These are phyloP conservation scores for Pythium rishiriense DNA, from an alignment of 352 stramenopile species.

Conservation along the genomic window DNA sequence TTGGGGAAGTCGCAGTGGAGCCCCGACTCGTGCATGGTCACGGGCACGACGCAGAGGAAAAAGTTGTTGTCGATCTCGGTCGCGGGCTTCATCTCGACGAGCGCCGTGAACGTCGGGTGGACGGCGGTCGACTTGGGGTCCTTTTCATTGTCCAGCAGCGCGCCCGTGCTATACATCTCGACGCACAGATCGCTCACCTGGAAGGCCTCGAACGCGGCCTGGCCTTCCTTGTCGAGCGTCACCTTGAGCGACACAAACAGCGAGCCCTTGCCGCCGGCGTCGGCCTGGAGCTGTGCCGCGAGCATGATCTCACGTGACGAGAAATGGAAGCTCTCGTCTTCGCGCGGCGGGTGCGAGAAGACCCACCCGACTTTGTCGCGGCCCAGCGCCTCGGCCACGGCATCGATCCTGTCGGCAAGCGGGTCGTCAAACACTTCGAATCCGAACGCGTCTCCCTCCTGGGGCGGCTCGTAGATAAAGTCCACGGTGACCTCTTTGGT, in stretches of 20 bases:
- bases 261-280: constrained; percentile 92
- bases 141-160: constrained; percentile 83
- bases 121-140: constrained; percentile 93
- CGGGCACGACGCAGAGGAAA: constrained; percentile 96
- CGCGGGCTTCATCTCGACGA: constrained; percentile 95
- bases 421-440: constrained; percentile 94
- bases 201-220: constrained; percentile 96
- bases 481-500: constrained; percentile 91
- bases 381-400: constrained; percentile 86
- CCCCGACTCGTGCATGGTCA: constrained; percentile 92
- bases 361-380: constrained; percentile 96
- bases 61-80: constrained; percentile 97
- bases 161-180: constrained; percentile 97
- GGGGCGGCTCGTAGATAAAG: constrained; percentile 96
- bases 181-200: constrained; percentile 97
- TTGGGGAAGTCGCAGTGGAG: constrained; percentile 94
- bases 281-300: constrained; percentile 94
- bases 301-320: constrained; percentile 90
- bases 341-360: constrained; percentile 95
- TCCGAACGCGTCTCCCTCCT: constrained; percentile 86
- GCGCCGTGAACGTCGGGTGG: constrained; percentile 96
- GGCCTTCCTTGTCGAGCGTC: constrained; percentile 92
- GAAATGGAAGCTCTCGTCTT: constrained; percentile 95
- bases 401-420: constrained; percentile 80
- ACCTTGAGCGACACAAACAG: constrained; percentile 97